Evolutionary conservation across 176 grass and related monocot genomes (phyloP).

Genomic region (Avena atlantica): DNA sequence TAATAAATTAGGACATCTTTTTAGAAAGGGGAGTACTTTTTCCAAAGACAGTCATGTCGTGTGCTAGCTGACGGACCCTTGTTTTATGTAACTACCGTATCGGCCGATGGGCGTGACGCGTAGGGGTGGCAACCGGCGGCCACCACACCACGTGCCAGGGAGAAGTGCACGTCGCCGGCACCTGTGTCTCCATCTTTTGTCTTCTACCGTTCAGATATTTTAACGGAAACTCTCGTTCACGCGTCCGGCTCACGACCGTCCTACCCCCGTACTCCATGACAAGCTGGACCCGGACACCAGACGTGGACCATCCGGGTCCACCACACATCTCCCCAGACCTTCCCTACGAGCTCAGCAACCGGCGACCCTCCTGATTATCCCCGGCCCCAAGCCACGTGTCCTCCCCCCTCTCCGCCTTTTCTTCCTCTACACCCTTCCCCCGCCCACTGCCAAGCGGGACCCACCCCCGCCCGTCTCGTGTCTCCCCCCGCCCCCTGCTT

Average conservation of each 20-base stretch:
- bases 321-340: not conserved
- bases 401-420: not conserved
- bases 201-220: not conserved
- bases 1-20: no score
- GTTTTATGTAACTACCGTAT: not conserved
- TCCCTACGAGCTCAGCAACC: not conserved
- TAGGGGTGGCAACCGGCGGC: not conserved
- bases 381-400: slow-evolving; percentile 15
- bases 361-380: not conserved
- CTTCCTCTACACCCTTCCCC: not conserved
- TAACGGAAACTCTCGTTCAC: not conserved
- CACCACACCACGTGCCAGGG: slow-evolving; percentile 16
- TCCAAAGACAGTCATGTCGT: no score
- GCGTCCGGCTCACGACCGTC: not conserved
- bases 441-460: not conserved
- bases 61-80: no score
- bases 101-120: not conserved
- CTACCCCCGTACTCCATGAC: not conserved
- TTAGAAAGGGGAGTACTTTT: no score
- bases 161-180: not conserved
- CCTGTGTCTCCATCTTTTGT: not conserved
- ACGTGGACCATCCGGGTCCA: not conserved
- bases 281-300: not conserved
- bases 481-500: not conserved
- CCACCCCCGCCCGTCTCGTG: not conserved